Base-by-base conservation (phyloP, 129 eudicot genomes). In the Arctium lappa region DNA sequence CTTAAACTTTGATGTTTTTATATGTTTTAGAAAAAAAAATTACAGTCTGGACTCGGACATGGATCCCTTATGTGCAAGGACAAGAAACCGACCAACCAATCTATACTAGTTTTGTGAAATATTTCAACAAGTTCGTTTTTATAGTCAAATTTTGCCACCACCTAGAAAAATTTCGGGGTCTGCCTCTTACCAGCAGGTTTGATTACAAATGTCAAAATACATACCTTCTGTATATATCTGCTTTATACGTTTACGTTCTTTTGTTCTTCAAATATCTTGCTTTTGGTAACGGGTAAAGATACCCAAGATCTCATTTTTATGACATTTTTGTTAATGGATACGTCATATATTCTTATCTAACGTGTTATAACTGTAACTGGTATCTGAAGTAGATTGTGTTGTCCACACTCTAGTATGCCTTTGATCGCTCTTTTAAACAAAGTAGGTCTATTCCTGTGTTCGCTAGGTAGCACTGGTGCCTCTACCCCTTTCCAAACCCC, bases 241-340 rank as follows among this genome's bases (percentile, higher is more conserved):
- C 75, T 72, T 78, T 78, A 78, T 5, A 40, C 75, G 39, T 40
- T 78, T 42, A 79, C 73, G 80, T 62, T 73, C 34, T 16, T 53
- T 72, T 37, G 32, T 30, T 70, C 86, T 74, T 63, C 86, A 69
- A 84, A 82, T 60, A 73, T 79, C 71, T 79, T 84, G 87, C 87
- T 84, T 84, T 84, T 75, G 83, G 71, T 63, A 72, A 27, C 73
- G 76, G 75, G 62, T 63, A 56, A 84, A 74, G 84, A 84, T 73
- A 63, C 80, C 79, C 80, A 73, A 74, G 60, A 65, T 84, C 71
- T 72, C 33, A 39, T 39, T 73, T 72, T 18, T 73, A 33, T 73
- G n/a, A 15, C n/a, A 73, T 39, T 39, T 73, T 39, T n/a, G 22
- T 39, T 7, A 8, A 73, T 3, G 34, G 77, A 8, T 4, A 5